Evolutionary conservation across 768 basidiomycete species (phyloP).

Genomic region (Rhizopogon vesiculosus): DNA sequence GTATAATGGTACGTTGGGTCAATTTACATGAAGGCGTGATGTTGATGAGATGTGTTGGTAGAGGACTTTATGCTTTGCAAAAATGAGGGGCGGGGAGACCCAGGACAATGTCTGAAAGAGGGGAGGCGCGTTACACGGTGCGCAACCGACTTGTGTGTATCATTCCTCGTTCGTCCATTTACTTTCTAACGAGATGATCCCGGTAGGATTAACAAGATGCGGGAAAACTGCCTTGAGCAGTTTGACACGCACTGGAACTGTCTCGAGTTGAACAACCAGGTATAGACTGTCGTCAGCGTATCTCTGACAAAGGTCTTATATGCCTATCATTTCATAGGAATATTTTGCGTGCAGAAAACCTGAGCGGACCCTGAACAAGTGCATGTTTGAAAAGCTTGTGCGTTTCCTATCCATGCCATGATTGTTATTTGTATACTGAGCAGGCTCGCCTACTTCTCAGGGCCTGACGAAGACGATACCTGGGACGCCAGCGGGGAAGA

Average conservation of each 20-base stretch:
- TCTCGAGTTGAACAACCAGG: slow-evolving; percentile 93
- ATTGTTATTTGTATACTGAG: not conserved
- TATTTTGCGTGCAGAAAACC: slow-evolving; percentile 86
- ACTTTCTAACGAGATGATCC: not conserved
- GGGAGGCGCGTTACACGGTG: slow-evolving; percentile 95
- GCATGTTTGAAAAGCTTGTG: slow-evolving; percentile 96
- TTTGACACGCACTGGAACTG: slow-evolving; percentile 95
- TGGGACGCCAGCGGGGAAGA: slow-evolving; percentile 75
- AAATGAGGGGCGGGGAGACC: slow-evolving; percentile 74
- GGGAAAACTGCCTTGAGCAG: slow-evolving; percentile 82
- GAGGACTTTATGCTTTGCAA: slow-evolving; percentile 99
- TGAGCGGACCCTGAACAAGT: slow-evolving; percentile 84
- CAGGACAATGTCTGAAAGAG: slow-evolving; percentile 92
- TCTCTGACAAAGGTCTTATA: not conserved
- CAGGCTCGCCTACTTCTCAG: slow-evolving; percentile 38
- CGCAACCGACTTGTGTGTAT: slow-evolving; percentile 83
- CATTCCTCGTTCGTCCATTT: not conserved
- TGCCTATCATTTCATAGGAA: slow-evolving; percentile 48
- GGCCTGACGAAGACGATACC: slow-evolving; percentile 90
- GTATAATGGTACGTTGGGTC: slow-evolving; percentile 74
- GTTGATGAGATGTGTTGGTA: slow-evolving; percentile 38
- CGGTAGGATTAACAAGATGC: slow-evolving; percentile 83
- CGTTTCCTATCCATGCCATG: slow-evolving; percentile 26
- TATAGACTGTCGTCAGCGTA: slow-evolving; percentile 29
- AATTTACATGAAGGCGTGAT: slow-evolving; percentile 2